Base-by-base conservation (phyloP, 2,329 filamentous ascomycete species). In the Penicillium capsulatum region DNA sequence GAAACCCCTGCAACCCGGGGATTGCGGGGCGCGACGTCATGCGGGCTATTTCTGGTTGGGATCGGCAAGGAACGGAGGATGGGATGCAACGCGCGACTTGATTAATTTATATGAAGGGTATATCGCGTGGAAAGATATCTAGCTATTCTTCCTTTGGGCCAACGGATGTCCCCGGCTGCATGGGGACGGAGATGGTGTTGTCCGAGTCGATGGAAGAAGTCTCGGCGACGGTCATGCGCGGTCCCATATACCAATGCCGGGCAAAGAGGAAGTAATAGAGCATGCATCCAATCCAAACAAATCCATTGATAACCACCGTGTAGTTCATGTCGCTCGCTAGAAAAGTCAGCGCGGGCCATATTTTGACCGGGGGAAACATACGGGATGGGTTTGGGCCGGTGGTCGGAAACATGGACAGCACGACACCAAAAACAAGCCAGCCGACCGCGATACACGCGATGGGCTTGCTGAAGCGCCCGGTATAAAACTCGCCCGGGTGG, bases 201-300 rank as follows among this genome's bases (percentile, higher is more conserved):
- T 40, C 32, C 2, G 42, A 41, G 24, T 14, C 11, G 6, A 10
- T 11, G 11, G 42, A 42, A 13, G 17, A 7, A 34, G 7, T 22
- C 22, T 40, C 45, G 6, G 69, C 68, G 20, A 80, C 63, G 1
- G 78, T 81, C 41, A 73, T 73, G 60, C 74, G 76, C 0, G 79
- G 79, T 1, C 79, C 79, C 0, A 67, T 76, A 49, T 80, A 81
- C 77, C 78, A 81, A 48, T 77, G 80, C 35, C 71, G 65, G 2
- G 77, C 78, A 53, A 74, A 73, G 9, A 78, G 50, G 48, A 69
- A 71, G 51, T 80, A 81, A 57, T 81, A 81, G 1, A 66, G 34
- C 49, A 79, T 57, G 0, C 72, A 69, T 1, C 76, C 76, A 10
- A 73, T 63, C 79, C 79, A 82, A 1, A 82, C 72, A 3, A 72